These are phyloP conservation scores for Pythium rhizo-oryzae DNA, from an alignment of 352 stramenopile genomes.

Conservation along the genomic window DNA sequence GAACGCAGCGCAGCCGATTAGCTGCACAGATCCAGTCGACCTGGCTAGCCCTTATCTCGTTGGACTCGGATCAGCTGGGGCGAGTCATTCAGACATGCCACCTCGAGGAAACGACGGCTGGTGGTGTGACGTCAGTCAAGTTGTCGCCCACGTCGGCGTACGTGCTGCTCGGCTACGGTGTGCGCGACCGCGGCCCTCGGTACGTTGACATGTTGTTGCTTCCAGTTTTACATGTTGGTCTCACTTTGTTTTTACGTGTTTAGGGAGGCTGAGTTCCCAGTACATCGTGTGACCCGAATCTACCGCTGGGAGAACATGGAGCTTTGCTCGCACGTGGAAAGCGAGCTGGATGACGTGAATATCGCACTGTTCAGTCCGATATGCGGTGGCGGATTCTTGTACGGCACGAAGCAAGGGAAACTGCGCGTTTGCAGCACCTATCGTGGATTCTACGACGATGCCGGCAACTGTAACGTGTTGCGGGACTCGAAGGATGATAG, in stretches of 20 bases:
- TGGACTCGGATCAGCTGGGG: slow-evolving; percentile 78
- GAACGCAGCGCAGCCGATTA: slow-evolving; percentile 67
- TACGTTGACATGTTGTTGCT: slow-evolving; percentile 31
- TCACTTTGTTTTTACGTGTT: slow-evolving; percentile 14
- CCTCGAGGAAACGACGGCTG: slow-evolving; percentile 75
- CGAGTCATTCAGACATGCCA: slow-evolving; percentile 83
- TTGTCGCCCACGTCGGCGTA: slow-evolving; percentile 87
- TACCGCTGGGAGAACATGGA: slow-evolving; percentile 91
- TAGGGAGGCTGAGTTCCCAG: slow-evolving; percentile 80
- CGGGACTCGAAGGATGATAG: slow-evolving; percentile 31
- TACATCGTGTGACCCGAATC: slow-evolving; percentile 88
- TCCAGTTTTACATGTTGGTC: not conserved
- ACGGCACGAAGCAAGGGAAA: slow-evolving; percentile 97
- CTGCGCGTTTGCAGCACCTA: slow-evolving; percentile 89
- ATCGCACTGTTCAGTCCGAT: slow-evolving; percentile 98
- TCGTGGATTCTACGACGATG: slow-evolving; percentile 71
- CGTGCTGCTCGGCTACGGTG: slow-evolving; percentile 84
- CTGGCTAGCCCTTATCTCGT: slow-evolving; percentile 82
- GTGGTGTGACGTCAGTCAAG: slow-evolving; percentile 90
- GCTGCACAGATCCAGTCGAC: slow-evolving; percentile 86
- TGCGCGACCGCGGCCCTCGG: slow-evolving; percentile 84
- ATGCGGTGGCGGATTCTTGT: slow-evolving; percentile 97
- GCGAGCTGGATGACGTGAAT: slow-evolving; percentile 97
- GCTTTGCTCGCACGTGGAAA: slow-evolving; percentile 84
- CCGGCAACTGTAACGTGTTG: slow-evolving; percentile 84